These are phyloP conservation scores for Neurospora cerealis DNA, from an alignment of 495 filamentous ascomycete genomes.

Conservation along the genomic window DNA sequence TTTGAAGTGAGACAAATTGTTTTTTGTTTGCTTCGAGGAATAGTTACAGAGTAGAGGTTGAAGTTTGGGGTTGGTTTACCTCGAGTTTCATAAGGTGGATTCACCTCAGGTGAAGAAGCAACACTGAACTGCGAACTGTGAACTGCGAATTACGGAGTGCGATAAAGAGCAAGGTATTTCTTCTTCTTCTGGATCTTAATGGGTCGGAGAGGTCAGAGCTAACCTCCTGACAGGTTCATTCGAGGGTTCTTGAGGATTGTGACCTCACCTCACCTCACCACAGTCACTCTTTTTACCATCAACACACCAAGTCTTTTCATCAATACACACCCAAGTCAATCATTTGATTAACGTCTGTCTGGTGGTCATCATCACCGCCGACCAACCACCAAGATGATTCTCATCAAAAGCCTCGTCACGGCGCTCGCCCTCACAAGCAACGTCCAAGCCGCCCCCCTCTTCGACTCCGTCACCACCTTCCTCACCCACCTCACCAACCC, in stretches of 20 bases:
- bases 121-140: no score
- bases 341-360: not conserved
- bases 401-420: not conserved
- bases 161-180: not conserved
- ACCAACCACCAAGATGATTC: not conserved
- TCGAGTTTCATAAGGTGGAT: not conserved
- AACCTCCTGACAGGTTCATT: not conserved
- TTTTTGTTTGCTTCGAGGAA: not conserved
- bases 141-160: no score
- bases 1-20: not conserved
- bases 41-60: not conserved
- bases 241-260: not conserved
- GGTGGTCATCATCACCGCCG: not conserved
- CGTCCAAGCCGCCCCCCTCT: not conserved
- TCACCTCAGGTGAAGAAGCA: not conserved
- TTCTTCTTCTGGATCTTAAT: not conserved
- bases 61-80: not conserved
- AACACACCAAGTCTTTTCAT: not conserved
- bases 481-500: not conserved
- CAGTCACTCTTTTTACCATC: not conserved
- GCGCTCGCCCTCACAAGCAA: not conserved
- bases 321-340: not conserved
- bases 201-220: not conserved
- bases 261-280: not conserved
- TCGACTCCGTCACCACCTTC: not conserved